Conservation (phyloP, 1,139 yeast species). For the Magnusiomyces fungicola region DNA sequence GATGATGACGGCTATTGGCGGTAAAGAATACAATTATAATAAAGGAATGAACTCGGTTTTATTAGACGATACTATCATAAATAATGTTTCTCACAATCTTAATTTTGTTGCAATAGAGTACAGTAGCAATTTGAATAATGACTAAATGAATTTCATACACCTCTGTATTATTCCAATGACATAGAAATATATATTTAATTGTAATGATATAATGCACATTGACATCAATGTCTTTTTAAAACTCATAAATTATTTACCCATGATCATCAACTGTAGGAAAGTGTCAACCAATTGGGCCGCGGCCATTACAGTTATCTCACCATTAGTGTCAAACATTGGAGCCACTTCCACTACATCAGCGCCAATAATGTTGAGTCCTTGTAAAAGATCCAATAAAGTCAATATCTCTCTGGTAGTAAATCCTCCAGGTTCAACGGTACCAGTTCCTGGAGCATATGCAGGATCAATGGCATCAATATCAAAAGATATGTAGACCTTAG, state of each 20-base stretch:
- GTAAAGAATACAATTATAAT: no score
- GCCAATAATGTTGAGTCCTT: conserved; percentile 56
- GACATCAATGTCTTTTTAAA: neutral
- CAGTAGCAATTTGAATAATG: no score
- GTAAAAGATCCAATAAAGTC: conserved; percentile 51
- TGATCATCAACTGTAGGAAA: conserved; percentile 22
- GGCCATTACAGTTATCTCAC: conserved; percentile 65
- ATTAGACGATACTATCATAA: no score
- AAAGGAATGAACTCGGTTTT: no score
- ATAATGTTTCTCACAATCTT: no score
- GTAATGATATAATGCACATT: neutral
- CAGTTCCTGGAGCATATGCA: conserved; percentile 75
- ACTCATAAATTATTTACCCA: neutral
- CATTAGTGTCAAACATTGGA: conserved; percentile 55
- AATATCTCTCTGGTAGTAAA: conserved; percentile 67
- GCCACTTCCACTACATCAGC: conserved; percentile 76
- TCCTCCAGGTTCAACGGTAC: conserved; percentile 80
- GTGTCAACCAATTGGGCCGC: conserved; percentile 59
- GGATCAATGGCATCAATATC: conserved; percentile 79
- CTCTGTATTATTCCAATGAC: no score
- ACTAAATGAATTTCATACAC: no score
- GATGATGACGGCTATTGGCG: no score
- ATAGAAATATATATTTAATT: no score
- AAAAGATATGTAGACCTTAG: conserved; percentile 63
- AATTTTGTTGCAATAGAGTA: no score